A percentile compares a stretch with the other conserved stretches of the same genome.
These are phyloP conservation scores for Entrophospora sp. DNA, from an alignment of 192 early-diverging fungal species.

Conservation along the genomic window DNA sequence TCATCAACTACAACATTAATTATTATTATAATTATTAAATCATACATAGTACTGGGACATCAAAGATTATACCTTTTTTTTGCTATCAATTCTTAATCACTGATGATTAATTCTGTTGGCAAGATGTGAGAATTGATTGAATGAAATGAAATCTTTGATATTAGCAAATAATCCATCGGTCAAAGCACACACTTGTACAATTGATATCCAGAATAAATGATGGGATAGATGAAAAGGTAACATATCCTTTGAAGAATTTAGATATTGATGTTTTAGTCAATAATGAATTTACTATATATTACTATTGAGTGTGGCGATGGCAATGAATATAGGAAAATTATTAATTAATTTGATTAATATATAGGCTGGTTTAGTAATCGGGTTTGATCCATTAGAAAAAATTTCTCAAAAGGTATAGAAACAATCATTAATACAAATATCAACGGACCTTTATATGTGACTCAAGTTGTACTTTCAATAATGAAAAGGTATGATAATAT, in stretches of 20 bases:
- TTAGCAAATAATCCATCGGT: constrained; percentile 28
- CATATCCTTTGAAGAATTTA: constrained; percentile 41
- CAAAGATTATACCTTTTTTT: constrained; percentile 35
- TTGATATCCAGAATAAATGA: constrained; percentile 58
- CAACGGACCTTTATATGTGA: constrained; percentile 76
- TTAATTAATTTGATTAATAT: background rate
- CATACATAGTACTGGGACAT: constrained; percentile 51
- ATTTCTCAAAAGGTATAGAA: constrained; percentile 54
- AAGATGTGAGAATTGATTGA: constrained; percentile 49
- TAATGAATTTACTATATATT: constrained; percentile 55
- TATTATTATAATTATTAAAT: constrained; percentile 45
- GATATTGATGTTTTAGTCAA: constrained; percentile 79
- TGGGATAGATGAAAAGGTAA: constrained; percentile 36
- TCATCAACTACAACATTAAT: too few relatives aligned
- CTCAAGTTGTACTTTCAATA: constrained; percentile 65
- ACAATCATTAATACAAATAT: constrained; percentile 83
- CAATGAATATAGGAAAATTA: background rate
- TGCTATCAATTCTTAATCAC: background rate
- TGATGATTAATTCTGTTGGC: constrained; percentile 42
- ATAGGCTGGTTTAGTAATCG: constrained; percentile 53
- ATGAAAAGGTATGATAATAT: constrained; percentile 78
- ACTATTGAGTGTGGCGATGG: too few relatives aligned
- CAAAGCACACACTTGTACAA: constrained; percentile 40
- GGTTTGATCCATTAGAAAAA: constrained; percentile 57
- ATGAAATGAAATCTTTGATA: constrained; percentile 41